A percentile compares a stretch with the other conserved stretches of the same genome.
Conservation (phyloP, 176 grass and related monocot genomes). For the Carex myosuroides region DNA sequence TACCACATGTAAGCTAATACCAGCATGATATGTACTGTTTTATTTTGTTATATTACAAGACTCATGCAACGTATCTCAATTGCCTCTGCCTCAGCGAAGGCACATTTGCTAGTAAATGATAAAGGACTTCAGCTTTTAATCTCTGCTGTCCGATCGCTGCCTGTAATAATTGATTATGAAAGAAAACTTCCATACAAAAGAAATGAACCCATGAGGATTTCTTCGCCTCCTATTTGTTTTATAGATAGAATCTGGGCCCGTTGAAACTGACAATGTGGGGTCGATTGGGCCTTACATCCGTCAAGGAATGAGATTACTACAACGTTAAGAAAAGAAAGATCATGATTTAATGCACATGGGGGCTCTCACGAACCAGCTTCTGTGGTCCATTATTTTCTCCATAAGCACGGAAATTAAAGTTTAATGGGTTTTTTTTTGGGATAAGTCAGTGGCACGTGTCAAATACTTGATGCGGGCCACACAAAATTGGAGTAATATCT, state of each 20-base stretch:
- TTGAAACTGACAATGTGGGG: not conserved
- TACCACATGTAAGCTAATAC: no score
- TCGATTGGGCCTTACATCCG: not conserved
- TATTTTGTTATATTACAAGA: no score
- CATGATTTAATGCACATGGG: not conserved
- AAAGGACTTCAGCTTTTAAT: not conserved
- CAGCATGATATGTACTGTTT: no score
- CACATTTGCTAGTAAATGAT: not conserved
- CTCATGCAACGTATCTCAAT: no score
- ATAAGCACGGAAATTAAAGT: not conserved
- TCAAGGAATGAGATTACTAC: not conserved
- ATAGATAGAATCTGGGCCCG: not conserved
- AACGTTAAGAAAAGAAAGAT: not conserved
- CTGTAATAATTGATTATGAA: not conserved
- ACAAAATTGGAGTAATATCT: no score
- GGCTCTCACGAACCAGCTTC: not conserved
- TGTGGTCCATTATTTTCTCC: constrained; percentile 8
- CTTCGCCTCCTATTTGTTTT: not conserved
- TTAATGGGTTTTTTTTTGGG: not conserved
- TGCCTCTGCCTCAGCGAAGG: no score
- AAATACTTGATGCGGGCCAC: no score
- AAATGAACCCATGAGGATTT: not conserved
- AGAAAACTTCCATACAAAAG: not conserved
- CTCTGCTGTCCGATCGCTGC: no score
- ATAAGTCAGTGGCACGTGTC: not conserved